Base-by-base conservation (phyloP, 1,284 basidiomycete genomes). In the Takashimella tepidaria region DNA sequence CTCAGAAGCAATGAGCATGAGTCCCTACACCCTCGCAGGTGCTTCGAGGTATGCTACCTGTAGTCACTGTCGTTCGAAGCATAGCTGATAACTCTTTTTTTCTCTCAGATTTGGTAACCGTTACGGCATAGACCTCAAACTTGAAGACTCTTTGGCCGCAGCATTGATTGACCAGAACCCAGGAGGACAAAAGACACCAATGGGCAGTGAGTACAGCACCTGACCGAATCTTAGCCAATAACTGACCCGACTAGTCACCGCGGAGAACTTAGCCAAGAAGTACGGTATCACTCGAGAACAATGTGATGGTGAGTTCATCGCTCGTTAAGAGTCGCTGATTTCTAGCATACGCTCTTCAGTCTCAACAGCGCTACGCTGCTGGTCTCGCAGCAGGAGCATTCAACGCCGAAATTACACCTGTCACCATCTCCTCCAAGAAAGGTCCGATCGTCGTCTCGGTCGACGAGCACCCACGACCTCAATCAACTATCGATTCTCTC, bases 101-200 rank as follows among this genome's bases (percentile, higher is more conserved):
- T n/a, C n/a, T n/a, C n/a, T 27, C 23, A 70, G 71, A 47, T 74
- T 67, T 44, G 70, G 70, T 16, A 69, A 66, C 8, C 60, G 75
- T 59, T 81, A 80, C 61, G 81, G 80, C 12, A 67, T 79, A 20
- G 80, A 81, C 64, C 69, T 80, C 53, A 81, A 80, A 62, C 72
- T 81, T n/a, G 79, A 80, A 52, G 81, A 82, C 64, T 79, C 78
- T 47, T 72, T 82, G 21, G 78, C 79, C 4, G 78, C 78, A 12
- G 74, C 79, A 12, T 66, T 82, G 51, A 75, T 76, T 1, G 81
- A 82, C 60, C 76, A 78, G 61, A 79, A 81, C 31, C 79, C 80
- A 25, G 56, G 77, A 22, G 69, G 72, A 12, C 54, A 58, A 26
- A 69, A 69, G 57, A 79, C 78, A 12, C 78, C 79, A 4, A 80